Conservation (phyloP, 2,329 filamentous ascomycete species). For the Trichothecium roseum region DNA sequence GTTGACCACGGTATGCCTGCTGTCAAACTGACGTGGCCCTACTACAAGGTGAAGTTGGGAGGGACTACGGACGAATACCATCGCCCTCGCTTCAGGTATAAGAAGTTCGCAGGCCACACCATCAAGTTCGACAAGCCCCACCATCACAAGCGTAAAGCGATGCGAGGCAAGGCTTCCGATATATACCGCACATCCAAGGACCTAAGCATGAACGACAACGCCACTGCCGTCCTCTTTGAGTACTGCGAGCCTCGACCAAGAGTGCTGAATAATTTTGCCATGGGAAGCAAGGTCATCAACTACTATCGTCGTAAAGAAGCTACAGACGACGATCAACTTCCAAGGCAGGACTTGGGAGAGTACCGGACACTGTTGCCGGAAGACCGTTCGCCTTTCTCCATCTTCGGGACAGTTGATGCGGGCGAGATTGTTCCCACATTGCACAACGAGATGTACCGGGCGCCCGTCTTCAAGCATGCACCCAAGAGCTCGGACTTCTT, state of each 20-base stretch:
- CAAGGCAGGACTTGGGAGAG: constrained; percentile 80
- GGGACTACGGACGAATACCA: constrained; percentile 74
- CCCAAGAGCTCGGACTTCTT: constrained; percentile 76
- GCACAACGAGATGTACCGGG: constrained; percentile 91
- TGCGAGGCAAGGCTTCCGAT: constrained; percentile 70
- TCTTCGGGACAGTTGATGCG: constrained; percentile 86
- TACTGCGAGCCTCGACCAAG: constrained; percentile 92
- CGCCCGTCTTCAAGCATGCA: constrained; percentile 83
- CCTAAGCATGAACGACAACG: constrained; percentile 80
- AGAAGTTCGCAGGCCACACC: constrained; percentile 52
- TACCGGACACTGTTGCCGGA: constrained; percentile 80
- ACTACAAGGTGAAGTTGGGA: constrained; percentile 80
- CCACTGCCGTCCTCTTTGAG: constrained; percentile 77
- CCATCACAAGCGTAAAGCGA: constrained; percentile 68
- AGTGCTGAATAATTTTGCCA: constrained; percentile 91
- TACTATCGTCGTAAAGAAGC: constrained; percentile 80
- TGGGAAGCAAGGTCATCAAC: constrained; percentile 93
- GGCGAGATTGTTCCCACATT: constrained; percentile 85
- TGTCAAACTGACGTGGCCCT: constrained; percentile 84
- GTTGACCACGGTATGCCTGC: constrained; percentile 93
- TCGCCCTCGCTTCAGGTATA: constrained; percentile 66
- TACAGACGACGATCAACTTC: constrained; percentile 62
- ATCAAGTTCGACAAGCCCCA: constrained; percentile 65
- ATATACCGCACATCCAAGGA: constrained; percentile 74
- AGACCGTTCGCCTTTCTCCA: constrained; percentile 90